Conservation (phyloP, 2,329 filamentous ascomycete species). For the Paecilomyces sp. region DNA sequence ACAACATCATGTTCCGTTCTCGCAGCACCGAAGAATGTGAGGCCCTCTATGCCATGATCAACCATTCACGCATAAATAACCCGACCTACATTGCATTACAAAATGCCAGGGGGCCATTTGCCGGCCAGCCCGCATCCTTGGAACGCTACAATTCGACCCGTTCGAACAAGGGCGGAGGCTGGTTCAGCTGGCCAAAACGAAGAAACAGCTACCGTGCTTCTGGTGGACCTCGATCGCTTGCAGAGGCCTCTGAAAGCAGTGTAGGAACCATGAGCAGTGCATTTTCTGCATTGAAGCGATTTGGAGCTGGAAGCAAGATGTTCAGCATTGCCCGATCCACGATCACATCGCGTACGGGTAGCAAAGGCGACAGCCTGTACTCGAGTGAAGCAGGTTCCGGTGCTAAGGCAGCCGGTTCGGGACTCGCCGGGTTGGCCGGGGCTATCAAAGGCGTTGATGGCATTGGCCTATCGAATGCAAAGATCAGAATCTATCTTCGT, state of each 20-base stretch:
- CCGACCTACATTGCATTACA: conserved; percentile 76
- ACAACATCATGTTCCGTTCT: conserved; percentile 88
- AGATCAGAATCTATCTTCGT: conserved; percentile 78
- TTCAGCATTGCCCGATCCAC: conserved; percentile 82
- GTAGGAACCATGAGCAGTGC: conserved; percentile 70
- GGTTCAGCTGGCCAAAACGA: conserved; percentile 46
- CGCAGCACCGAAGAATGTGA: conserved; percentile 70
- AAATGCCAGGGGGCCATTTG: conserved; percentile 58
- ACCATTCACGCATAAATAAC: conserved; percentile 84
- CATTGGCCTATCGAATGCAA: conserved; percentile 63
- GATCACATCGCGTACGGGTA: conserved; percentile 52
- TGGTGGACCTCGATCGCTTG: conserved; percentile 47
- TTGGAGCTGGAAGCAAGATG: conserved; percentile 63
- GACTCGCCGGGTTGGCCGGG: conserved; percentile 45
- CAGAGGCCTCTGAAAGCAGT: conserved; percentile 64
- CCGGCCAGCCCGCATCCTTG: conserved; percentile 46
- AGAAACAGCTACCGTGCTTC: conserved; percentile 52
- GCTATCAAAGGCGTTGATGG: conserved; percentile 51
- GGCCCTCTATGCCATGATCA: conserved; percentile 76
- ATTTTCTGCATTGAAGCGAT: conserved; percentile 68
- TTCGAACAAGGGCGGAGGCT: conserved; percentile 30
- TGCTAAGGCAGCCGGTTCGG: conserved; percentile 46
- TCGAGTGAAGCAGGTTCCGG: conserved; percentile 45
- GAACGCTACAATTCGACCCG: conserved; percentile 44
- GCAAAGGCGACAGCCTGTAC: conserved; percentile 49